phyloP scores from a whole-genome alignment of 2,329 filamentous ascomycete species.

The Aspergillus versicolor region DNA sequence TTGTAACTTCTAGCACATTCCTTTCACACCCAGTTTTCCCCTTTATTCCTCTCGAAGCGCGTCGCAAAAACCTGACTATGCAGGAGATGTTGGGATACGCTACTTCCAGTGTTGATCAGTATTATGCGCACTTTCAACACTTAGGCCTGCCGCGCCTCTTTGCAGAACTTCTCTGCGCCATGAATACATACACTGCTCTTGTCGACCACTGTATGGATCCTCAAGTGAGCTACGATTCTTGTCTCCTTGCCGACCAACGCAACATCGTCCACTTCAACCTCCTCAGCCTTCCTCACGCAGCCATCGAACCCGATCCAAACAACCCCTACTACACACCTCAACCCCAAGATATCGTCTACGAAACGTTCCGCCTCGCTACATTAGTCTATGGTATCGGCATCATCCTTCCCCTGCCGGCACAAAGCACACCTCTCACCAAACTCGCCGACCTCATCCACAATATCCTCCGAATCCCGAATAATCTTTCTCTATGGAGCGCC shows the following conservation, averaged over 20 bases:
- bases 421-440: conserved; percentile 34
- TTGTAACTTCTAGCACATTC: conserved; percentile 26
- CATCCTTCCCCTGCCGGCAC: conserved; percentile 40
- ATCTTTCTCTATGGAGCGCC: conserved; percentile 26
- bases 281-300: conserved; percentile 29
- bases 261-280: conserved; percentile 41
- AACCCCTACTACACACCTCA: conserved; percentile 17
- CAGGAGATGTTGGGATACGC: conserved; percentile 28
- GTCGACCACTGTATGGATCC: conserved; percentile 24
- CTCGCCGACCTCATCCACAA: conserved; percentile 29
- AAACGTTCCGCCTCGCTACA: conserved; percentile 36
- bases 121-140: conserved; percentile 22
- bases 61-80: conserved; percentile 19
- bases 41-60: conserved; percentile 25
- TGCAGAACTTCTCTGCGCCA: conserved; percentile 30
- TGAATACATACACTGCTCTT: conserved; percentile 31
- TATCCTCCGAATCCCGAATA: conserved; percentile 23
- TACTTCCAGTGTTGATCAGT: conserved; percentile 24
- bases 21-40: conserved; percentile 25
- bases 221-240: conserved; percentile 18
- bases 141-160: conserved; percentile 31
- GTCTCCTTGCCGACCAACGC: conserved; percentile 36
- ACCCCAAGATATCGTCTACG: conserved; percentile 29
- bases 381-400: conserved; percentile 40
- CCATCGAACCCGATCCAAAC: conserved; percentile 15